A percentile compares a stretch with the other conserved stretches of the same genome.
Conservation (phyloP, 78 protist species). For the Guillardia theta region DNA sequence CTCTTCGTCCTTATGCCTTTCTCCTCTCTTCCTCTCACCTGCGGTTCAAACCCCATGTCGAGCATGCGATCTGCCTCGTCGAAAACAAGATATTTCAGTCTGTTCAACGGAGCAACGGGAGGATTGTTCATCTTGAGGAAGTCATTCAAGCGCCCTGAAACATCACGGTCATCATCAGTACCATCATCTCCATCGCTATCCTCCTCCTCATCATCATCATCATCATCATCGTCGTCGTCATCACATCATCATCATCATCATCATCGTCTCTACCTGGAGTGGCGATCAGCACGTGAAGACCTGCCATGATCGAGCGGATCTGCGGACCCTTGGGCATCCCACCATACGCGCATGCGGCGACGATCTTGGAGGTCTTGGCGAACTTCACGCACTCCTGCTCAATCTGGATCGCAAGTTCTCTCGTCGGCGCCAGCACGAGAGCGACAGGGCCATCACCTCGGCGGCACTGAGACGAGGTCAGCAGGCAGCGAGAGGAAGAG, state of each 20-base stretch:
- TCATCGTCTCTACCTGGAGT: no score
- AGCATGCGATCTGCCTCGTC: conserved; percentile 96
- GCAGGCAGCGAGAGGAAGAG: no score
- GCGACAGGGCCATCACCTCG: conserved; percentile 88
- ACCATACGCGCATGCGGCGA: conserved; percentile 87
- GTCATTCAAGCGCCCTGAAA: conserved; percentile 99
- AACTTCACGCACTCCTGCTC: conserved; percentile 60
- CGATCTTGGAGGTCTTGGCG: conserved; percentile 19
- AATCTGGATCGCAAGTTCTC: conserved; percentile 94
- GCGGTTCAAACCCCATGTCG: conserved; percentile 94
- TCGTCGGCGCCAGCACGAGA: conserved; percentile 93
- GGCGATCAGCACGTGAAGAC: conserved; percentile 88
- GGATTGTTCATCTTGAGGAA: conserved; percentile 67
- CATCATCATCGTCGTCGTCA: no score
- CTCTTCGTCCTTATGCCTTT: no score
- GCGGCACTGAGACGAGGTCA: neutral
- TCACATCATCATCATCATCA: no score
- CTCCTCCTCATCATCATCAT: no score
- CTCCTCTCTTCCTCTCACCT: conserved; percentile 37
- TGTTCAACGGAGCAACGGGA: conserved; percentile 70
- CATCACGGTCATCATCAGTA: no score
- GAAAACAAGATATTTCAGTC: conserved; percentile 93
- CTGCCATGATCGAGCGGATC: conserved; percentile 53
- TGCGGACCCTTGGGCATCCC: conserved; percentile 87
- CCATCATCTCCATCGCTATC: no score